A percentile compares a stretch with the other conserved stretches of the same genome.
Conservation (phyloP, 78 protist species). For the Dictyostelium citrinum region DNA sequence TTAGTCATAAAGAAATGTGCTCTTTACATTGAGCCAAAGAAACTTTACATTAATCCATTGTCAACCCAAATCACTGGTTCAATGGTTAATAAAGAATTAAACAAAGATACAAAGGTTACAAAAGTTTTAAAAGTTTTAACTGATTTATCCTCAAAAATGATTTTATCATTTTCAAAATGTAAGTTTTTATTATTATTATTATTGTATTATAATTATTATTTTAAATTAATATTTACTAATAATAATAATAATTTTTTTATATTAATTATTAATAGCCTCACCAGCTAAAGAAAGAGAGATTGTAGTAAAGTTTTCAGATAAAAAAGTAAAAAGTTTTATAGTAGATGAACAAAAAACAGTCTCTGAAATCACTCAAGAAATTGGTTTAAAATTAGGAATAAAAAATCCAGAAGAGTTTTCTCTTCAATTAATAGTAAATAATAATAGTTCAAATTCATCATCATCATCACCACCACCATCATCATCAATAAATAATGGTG, state of each 20-base stretch:
- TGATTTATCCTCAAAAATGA: conserved; percentile 66
- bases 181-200: background rate
- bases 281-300: conserved; percentile 67
- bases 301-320: conserved; percentile 74
- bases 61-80: background rate
- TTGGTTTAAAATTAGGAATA: conserved; percentile 69
- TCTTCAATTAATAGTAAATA: conserved; percentile 22
- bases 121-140: conserved; percentile 56
- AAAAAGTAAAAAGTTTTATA: conserved; percentile 67
- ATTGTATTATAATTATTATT: no score
- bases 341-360: conserved; percentile 76
- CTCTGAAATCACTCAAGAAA: conserved; percentile 69
- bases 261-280: background rate
- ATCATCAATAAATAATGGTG: background rate
- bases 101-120: conserved; percentile 62
- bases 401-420: conserved; percentile 81
- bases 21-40: conserved; percentile 33
- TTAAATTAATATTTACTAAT: background rate
- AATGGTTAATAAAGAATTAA: conserved; percentile 3
- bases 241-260: background rate
- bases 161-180: conserved; percentile 54
- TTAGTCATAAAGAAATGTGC: conserved; percentile 36
- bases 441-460: background rate
- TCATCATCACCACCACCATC: background rate
- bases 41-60: conserved; percentile 13